phyloP scores from a whole-genome alignment of 495 filamentous ascomycete species.

The Massariosphaeria phaeospora region DNA sequence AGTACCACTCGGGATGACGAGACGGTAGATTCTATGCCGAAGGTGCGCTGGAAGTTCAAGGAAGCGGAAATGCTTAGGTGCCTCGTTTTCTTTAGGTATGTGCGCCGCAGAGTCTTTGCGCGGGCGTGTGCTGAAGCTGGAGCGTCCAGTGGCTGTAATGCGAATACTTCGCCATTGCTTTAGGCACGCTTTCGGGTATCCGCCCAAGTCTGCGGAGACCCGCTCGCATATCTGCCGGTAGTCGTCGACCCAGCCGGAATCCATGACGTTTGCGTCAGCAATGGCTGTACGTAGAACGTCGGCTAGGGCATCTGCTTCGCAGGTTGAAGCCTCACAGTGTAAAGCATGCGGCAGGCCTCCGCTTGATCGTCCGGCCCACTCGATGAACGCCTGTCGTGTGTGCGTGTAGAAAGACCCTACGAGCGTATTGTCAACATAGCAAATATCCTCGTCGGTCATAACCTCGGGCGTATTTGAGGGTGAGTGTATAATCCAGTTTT shows the following conservation, averaged over 20 bases:
- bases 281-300: background rate
- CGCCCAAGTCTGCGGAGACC: background rate
- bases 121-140: background rate
- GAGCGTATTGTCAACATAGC: background rate
- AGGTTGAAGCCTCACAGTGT: background rate
- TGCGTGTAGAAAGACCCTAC: background rate
- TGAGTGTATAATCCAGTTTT: conserved; percentile 10
- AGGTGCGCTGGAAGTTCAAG: conserved; percentile 8
- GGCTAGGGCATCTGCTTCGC: background rate
- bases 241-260: conserved; percentile 13
- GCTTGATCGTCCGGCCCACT: background rate
- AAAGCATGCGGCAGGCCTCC: background rate
- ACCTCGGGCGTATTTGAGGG: conserved; percentile 1
- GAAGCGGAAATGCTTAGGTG: conserved; percentile 3
- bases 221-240: conserved; percentile 2
- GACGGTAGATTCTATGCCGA: background rate
- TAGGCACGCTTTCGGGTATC: conserved; percentile 8
- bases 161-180: conserved; percentile 1
- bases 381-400: background rate
- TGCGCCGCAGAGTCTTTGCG: background rate
- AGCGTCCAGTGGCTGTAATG: background rate
- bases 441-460: conserved; percentile 6
- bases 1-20: background rate
- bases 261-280: conserved; percentile 5
- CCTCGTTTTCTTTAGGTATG: background rate